These are phyloP conservation scores for Botrytis elliptica DNA, from an alignment of 2,329 filamentous ascomycete species.

Conservation along the genomic window DNA sequence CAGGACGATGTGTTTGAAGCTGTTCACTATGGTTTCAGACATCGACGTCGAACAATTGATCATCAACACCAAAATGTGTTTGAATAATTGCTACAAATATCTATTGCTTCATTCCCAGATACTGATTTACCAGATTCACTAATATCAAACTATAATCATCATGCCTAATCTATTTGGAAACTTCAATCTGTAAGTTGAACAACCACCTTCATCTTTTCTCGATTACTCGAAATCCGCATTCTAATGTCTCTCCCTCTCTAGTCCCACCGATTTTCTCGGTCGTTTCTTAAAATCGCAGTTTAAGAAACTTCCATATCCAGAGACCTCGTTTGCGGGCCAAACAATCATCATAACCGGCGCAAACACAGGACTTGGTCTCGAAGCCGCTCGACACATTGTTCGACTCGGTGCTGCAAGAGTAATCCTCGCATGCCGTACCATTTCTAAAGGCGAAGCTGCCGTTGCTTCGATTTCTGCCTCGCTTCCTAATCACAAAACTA, in stretches of 20 bases:
- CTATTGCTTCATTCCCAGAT: not conserved
- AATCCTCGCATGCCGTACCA: constrained; percentile 31
- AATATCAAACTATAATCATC: not conserved
- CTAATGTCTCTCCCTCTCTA: constrained; percentile 7
- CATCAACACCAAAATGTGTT: not conserved
- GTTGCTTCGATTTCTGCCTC: not conserved
- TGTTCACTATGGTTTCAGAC: constrained; percentile 1
- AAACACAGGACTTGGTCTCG: constrained; percentile 51
- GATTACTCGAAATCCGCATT: not conserved
- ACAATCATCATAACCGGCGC: constrained; percentile 50
- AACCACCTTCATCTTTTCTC: not conserved
- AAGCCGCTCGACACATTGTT: constrained; percentile 43
- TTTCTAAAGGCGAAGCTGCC: constrained; percentile 29
- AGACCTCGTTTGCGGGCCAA: constrained; percentile 29
- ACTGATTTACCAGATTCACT: not conserved
- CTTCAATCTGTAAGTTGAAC: constrained; percentile 27
- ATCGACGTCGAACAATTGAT: not conserved
- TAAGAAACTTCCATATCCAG: constrained; percentile 32
- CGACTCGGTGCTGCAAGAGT: constrained; percentile 34
- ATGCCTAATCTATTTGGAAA: constrained; percentile 23
- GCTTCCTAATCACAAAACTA: constrained; percentile 22
- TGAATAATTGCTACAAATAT: not conserved
- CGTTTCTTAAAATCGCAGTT: constrained; percentile 36
- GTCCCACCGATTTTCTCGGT: constrained; percentile 28
- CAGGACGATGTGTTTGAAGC: not conserved